phyloP scores from a whole-genome alignment of 352 stramenopile genomes.

The Globisporangium abappressorium region DNA sequence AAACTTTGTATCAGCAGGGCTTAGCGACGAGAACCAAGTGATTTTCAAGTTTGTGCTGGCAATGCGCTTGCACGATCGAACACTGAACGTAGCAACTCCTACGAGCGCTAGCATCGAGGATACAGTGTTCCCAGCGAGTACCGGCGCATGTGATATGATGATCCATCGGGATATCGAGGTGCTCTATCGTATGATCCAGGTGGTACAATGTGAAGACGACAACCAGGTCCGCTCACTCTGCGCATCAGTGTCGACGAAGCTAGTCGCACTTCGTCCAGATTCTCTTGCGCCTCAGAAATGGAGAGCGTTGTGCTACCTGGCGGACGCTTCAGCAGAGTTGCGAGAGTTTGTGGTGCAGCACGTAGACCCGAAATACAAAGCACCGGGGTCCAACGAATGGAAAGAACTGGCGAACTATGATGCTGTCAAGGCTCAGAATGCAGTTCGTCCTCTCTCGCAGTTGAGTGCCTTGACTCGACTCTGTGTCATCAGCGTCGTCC shows the following conservation, averaged over 20 bases:
- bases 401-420: slow-evolving; percentile 18
- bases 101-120: neutral
- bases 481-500: slow-evolving; percentile 25
- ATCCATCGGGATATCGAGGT: slow-evolving; percentile 4
- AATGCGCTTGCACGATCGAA: slow-evolving; percentile 30
- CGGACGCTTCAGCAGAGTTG: slow-evolving; percentile 23
- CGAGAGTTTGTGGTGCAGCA: slow-evolving; percentile 26
- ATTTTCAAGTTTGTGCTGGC: slow-evolving; percentile 41
- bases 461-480: slow-evolving; percentile 20
- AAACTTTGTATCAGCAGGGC: slow-evolving; percentile 20
- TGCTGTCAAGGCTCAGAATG: slow-evolving; percentile 5
- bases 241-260: slow-evolving; percentile 6
- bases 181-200: slow-evolving; percentile 12
- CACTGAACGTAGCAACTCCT: no score
- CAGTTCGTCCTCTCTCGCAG: neutral
- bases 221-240: slow-evolving; percentile 2
- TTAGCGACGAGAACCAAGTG: slow-evolving; percentile 31
- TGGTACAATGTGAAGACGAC: slow-evolving; percentile 13
- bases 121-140: neutral
- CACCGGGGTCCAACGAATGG: slow-evolving; percentile 12
- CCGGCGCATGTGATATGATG: neutral
- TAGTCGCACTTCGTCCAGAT: slow-evolving; percentile 25
- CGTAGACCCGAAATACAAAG: slow-evolving; percentile 14
- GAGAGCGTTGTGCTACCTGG: slow-evolving; percentile 30
- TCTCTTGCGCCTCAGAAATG: slow-evolving; percentile 20